Percentiles rank a stretch among this genome's conserved stretches.
phyloP scores from a whole-genome alignment of 2,329 filamentous ascomycete species.

The Teratosphaeria nubilosa region DNA sequence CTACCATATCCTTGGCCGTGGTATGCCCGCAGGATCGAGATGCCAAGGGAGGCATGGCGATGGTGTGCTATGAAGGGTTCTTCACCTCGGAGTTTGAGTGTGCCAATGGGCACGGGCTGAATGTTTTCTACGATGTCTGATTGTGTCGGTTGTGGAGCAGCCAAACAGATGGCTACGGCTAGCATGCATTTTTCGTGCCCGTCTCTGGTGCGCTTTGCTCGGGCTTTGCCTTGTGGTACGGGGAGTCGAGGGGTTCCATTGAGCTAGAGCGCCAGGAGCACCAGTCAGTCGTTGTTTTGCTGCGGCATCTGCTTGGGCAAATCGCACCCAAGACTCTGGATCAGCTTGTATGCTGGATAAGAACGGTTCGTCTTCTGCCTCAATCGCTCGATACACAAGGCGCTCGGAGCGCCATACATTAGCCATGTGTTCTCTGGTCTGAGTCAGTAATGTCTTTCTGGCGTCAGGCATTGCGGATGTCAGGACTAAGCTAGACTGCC shows the following conservation, averaged over 20 bases:
- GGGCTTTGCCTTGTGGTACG: slow-evolving; percentile 21
- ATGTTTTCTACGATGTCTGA: not conserved
- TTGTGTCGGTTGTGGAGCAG: slow-evolving; percentile 4
- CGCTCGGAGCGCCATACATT: slow-evolving; percentile 27
- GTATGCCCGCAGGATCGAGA: slow-evolving; percentile 27
- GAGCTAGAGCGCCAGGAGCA: not conserved
- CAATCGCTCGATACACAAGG: slow-evolving; percentile 30
- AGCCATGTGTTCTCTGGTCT: not conserved
- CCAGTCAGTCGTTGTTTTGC: too few species aligned
- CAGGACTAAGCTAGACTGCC: not conserved
- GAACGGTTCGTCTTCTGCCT: slow-evolving; percentile 23
- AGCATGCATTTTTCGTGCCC: slow-evolving; percentile 24
- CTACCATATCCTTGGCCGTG: slow-evolving; percentile 36
- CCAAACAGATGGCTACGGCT: slow-evolving; percentile 29
- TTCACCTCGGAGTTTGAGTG: slow-evolving; percentile 19
- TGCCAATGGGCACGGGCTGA: slow-evolving; percentile 24
- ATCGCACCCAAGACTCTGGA: not conserved
- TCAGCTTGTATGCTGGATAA: slow-evolving; percentile 10
- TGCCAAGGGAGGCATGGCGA: slow-evolving; percentile 32
- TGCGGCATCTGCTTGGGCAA: not conserved
- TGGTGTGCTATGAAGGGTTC: slow-evolving; percentile 27
- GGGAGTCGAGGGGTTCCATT: slow-evolving; percentile 14
- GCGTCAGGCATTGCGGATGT: not conserved
- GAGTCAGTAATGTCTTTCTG: not conserved
- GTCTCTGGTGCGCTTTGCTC: slow-evolving; percentile 18